These are phyloP conservation scores for Candolleomyces eurysporus DNA, from an alignment of 768 basidiomycete species.

Conservation along the genomic window DNA sequence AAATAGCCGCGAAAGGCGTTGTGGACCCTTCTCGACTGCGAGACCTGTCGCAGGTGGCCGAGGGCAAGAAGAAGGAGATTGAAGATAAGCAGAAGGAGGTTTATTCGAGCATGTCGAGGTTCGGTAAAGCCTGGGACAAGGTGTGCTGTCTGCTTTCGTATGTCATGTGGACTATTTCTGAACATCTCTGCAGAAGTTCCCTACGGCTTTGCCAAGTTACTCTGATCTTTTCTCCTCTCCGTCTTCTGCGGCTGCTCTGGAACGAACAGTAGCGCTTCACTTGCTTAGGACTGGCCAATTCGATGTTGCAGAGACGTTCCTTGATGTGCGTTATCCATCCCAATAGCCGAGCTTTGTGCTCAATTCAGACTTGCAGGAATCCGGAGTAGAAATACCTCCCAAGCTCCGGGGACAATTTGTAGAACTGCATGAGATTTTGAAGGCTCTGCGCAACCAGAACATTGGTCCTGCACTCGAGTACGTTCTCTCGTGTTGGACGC, in stretches of 20 bases:
- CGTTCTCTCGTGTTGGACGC: conserved; percentile 9
- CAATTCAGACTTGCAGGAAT: conserved; percentile 50
- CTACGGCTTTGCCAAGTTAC: conserved; percentile 61
- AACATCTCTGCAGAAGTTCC: conserved; percentile 47
- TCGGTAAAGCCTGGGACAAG: conserved; percentile 92
- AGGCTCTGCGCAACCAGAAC: conserved; percentile 61
- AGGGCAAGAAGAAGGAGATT: conserved; percentile 76
- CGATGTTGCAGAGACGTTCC: conserved; percentile 70
- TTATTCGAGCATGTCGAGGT: conserved; percentile 68
- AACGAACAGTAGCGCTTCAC: conserved; percentile 72
- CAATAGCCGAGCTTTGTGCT: neutral
- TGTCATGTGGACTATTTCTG: neutral
- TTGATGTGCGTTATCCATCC: conserved; percentile 46
- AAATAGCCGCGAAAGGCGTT: conserved; percentile 43
- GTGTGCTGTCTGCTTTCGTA: conserved; percentile 35
- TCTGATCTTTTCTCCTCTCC: conserved; percentile 64
- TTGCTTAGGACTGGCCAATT: conserved; percentile 82
- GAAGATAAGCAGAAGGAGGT: conserved; percentile 90
- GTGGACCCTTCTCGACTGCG: conserved; percentile 48
- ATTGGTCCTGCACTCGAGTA: conserved; percentile 79
- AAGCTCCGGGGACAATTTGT: conserved; percentile 57
- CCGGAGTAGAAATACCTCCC: conserved; percentile 51
- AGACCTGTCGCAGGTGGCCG: conserved; percentile 56
- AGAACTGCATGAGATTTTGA: conserved; percentile 71
- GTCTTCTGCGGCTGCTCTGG: conserved; percentile 57